phyloP scores from a whole-genome alignment of 306 rosid genomes.

The Castanea sativa region DNA sequence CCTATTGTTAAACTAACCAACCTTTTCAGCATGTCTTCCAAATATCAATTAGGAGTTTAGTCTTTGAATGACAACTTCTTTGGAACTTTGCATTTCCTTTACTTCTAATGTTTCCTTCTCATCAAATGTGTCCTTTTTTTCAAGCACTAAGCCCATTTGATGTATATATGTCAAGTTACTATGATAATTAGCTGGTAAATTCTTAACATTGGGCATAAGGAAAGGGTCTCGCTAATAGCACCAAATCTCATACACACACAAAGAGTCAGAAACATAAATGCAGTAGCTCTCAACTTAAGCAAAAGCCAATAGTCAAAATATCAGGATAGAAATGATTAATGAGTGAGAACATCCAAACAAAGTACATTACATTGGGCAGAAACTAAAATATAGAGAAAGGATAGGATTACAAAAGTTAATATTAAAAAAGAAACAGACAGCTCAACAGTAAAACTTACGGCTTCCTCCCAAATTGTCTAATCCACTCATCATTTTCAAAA shows the following conservation, averaged over 20 bases:
- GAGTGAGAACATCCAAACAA: neutral
- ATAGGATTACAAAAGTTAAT: neutral
- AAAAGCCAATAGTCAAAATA: neutral
- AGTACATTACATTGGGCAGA: neutral
- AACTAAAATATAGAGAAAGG: neutral
- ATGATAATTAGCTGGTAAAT: neutral
- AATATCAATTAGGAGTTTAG: neutral
- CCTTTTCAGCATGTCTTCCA: neutral
- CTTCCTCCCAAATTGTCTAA: conserved; percentile 55
- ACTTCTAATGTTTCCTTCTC: neutral
- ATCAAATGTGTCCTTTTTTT: neutral
- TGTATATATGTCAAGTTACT: neutral
- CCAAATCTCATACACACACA: neutral
- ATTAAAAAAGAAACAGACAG: conserved; percentile 8
- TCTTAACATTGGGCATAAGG: neutral
- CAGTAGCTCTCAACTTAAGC: neutral
- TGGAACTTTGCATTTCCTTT: neutral
- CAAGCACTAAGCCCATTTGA: neutral
- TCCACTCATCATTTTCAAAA: conserved; percentile 81
- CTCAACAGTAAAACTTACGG: conserved; percentile 58
- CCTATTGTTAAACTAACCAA: neutral
- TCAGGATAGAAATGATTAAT: neutral
- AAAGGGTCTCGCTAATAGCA: neutral
- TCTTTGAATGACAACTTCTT: neutral
- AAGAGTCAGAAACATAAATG: neutral